Evolutionary conservation across 306 rosid genomes (phyloP), one percentile per base, ranked within the genome.

Genomic region (Dicorynia guianensis): DNA sequence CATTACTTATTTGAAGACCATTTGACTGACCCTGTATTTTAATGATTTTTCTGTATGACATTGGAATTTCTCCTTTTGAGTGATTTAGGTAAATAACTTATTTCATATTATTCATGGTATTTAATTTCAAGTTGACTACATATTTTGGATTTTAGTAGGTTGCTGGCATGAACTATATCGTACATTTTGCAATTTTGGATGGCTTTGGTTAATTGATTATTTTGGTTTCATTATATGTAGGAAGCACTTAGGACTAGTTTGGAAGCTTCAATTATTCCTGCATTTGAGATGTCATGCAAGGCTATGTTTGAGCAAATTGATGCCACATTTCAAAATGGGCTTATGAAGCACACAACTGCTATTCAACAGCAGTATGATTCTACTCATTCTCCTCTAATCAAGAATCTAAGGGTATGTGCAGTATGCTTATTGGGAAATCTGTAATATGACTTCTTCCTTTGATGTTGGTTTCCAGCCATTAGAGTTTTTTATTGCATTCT

Each of bases 231-330:
- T 43, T 68, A 20, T 55, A 75, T 78, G 82, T 78, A 89, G 95
- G 95, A 89, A 67, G 88, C 92, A 66, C 84, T 89, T 30, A 85
- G 58, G 75, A 77, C 82, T 77, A 83, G 87, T 74, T 66, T 89
- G 74, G 95, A 89, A 87, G 84, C 88, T 69, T 81, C 92, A 42
- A 63, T 85, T 5, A 60, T 89, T 72, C 95, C 95, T 7, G 77
- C 92, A 36, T 89, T 89, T 77, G 95, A 89, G 81, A 78, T 69
- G 80, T 85, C 92, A 63, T 87, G 90, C 81, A 87, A 83, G 82
- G 79, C 84, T 39, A 79, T 89, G 95, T 89, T 89, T 67, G 95
- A 87, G 72, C 91, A 87, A 81, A 82, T 87, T 72, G 92, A 89
- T 77, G 76, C 69, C 13, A 72, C 91, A 55, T 85, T 89, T 72